These are phyloP conservation scores for Chiua virens DNA, from an alignment of 768 basidiomycete species.

Conservation along the genomic window DNA sequence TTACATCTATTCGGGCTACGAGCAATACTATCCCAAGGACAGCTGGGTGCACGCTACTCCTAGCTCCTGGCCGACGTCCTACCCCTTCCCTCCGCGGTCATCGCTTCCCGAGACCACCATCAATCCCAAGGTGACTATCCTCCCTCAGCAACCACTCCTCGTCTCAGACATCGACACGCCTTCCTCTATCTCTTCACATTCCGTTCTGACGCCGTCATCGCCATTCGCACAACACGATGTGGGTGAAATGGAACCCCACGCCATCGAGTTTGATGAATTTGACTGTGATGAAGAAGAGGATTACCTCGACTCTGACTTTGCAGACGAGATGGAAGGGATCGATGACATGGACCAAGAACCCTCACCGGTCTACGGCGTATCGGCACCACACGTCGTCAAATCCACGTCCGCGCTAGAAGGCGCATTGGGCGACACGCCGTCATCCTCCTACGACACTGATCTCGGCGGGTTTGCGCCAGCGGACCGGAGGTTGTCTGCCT, in stretches of 20 bases:
- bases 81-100: constrained; percentile 13
- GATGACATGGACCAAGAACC: constrained; percentile 16
- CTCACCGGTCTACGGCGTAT: constrained; percentile 22
- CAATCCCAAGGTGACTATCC: constrained; percentile 30
- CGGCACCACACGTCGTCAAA: constrained; percentile 25
- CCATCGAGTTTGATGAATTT: constrained; percentile 33
- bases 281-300: constrained; percentile 34
- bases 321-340: constrained; percentile 33
- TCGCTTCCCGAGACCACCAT: constrained; percentile 16
- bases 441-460: constrained; percentile 11
- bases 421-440: constrained; percentile 26
- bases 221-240: constrained; percentile 25
- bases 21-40: constrained; percentile 24
- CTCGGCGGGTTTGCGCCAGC: constrained; percentile 12
- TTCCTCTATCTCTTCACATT: constrained; percentile 31
- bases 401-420: constrained; percentile 34
- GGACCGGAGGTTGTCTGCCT: constrained; percentile 32
- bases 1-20: constrained; percentile 23
- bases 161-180: constrained; percentile 32
- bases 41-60: constrained; percentile 11
- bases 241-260: constrained; percentile 5
- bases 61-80: constrained; percentile 21
- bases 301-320: constrained; percentile 31
- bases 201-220: constrained; percentile 32
- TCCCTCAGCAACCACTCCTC: constrained; percentile 20